Percentiles rank a stretch among this genome's conserved stretches.
These are phyloP conservation scores for Pisolithus thermaeus DNA, from an alignment of 1,284 basidiomycete genomes.

Conservation along the genomic window DNA sequence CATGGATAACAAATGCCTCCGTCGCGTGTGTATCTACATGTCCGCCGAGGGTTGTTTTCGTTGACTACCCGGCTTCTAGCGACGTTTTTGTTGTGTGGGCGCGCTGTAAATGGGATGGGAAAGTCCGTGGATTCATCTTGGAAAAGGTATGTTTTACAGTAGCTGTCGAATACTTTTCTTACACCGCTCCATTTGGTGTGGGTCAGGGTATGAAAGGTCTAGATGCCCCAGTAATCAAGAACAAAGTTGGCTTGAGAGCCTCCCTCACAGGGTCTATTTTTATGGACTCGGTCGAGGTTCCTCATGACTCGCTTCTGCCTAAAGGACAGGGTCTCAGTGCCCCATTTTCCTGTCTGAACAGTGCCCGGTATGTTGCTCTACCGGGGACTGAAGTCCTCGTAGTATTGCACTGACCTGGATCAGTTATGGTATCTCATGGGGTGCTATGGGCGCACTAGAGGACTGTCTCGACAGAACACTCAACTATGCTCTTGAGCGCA, in stretches of 20 bases:
- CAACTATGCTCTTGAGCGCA: slow-evolving; percentile 83
- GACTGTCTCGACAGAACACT: slow-evolving; percentile 80
- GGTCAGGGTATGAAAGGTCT: slow-evolving; percentile 80
- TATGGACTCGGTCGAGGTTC: slow-evolving; percentile 78
- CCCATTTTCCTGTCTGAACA: slow-evolving; percentile 90
- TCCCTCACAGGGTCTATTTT: slow-evolving; percentile 93
- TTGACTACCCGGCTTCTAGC: slow-evolving; percentile 32
- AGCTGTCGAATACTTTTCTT: not conserved
- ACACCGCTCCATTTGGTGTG: not conserved
- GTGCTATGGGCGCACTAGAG: slow-evolving; percentile 92
- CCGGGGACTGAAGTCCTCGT: not conserved
- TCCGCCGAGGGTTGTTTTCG: not conserved
- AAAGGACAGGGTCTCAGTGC: slow-evolving; percentile 72
- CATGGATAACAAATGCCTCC: slow-evolving; percentile 93
- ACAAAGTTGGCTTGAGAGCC: slow-evolving; percentile 88
- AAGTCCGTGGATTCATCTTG: slow-evolving; percentile 87
- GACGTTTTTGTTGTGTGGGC: slow-evolving; percentile 94
- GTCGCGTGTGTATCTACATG: slow-evolving; percentile 56
- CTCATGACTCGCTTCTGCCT: slow-evolving; percentile 70
- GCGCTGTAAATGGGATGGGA: slow-evolving; percentile 89
- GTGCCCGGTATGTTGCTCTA: slow-evolving; percentile 53
- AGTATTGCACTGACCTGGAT: not conserved
- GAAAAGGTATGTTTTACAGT: slow-evolving; percentile 60
- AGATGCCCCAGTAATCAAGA: slow-evolving; percentile 82
- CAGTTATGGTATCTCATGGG: slow-evolving; percentile 88